Evolutionary conservation across 306 rosid genomes (phyloP).

Genomic region (Carpinus viminea): DNA sequence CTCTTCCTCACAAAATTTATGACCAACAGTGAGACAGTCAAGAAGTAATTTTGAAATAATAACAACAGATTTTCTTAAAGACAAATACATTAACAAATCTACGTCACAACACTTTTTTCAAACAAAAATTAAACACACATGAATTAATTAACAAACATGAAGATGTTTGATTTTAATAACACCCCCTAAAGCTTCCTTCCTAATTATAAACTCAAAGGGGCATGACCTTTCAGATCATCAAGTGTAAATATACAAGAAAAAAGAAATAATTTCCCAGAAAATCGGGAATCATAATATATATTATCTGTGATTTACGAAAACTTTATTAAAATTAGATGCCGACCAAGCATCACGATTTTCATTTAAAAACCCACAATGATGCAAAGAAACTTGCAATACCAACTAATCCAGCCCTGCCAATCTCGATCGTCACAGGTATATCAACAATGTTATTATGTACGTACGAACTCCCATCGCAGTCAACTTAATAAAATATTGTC

Average conservation of each 20-base stretch:
- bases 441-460: slow-evolving; percentile 22
- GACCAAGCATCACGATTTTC: slow-evolving; percentile 49
- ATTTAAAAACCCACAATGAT: slow-evolving; percentile 33
- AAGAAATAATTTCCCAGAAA: neutral
- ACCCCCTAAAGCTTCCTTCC: neutral
- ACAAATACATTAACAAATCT: too few relatives aligned
- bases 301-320: neutral
- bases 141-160: too few relatives aligned
- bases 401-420: slow-evolving; percentile 38
- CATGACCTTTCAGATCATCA: neutral
- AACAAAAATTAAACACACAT: too few relatives aligned
- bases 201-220: neutral
- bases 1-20: too few relatives aligned
- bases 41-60: too few relatives aligned
- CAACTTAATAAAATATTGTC: slow-evolving; percentile 10
- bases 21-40: too few relatives aligned
- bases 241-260: neutral
- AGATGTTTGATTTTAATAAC: too few relatives aligned
- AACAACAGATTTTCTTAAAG: too few relatives aligned
- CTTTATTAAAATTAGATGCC: slow-evolving; percentile 45
- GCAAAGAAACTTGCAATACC: slow-evolving; percentile 33
- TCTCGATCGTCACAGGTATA: slow-evolving; percentile 17
- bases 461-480: slow-evolving; percentile 17
- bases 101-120: too few relatives aligned
- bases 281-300: neutral